These are phyloP conservation scores for Litsea cubeba DNA, from an alignment of 164 flowering plant genomes.

Conservation along the genomic window DNA sequence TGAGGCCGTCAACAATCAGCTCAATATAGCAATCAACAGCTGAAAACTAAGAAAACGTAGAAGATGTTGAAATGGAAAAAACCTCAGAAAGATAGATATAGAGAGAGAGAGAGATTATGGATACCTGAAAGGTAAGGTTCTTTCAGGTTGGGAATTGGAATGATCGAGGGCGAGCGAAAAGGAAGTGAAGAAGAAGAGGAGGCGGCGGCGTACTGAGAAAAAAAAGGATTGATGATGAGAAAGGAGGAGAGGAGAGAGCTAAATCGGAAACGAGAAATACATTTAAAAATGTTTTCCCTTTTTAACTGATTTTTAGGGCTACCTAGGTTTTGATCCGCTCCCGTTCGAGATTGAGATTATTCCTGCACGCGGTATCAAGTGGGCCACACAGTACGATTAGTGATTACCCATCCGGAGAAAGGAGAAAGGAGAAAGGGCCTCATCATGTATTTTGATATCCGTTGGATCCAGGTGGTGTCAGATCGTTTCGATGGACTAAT, in stretches of 20 bases:
- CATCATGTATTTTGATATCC: background rate
- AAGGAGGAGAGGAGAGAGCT: background rate
- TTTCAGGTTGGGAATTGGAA: background rate
- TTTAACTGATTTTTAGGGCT: constrained; percentile 5
- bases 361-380: background rate
- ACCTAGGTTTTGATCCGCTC: background rate
- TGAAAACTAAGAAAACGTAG: too few relatives aligned
- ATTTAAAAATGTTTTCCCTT: background rate
- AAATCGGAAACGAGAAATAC: background rate
- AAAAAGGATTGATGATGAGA: background rate
- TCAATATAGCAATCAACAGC: background rate
- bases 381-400: background rate
- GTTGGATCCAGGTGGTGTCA: too few relatives aligned
- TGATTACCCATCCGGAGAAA: background rate
- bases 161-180: background rate
- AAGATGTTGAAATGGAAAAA: too few relatives aligned
- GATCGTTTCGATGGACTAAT: too few relatives aligned
- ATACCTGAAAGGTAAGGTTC: background rate
- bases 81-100: background rate
- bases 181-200: background rate
- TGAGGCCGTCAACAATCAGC: background rate
- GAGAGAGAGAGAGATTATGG: background rate
- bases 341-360: too few relatives aligned
- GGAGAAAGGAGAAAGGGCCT: background rate
- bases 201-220: background rate